Conservation (phyloP, 2,329 filamentous ascomycete species). For the Grosmannia penicillata region DNA sequence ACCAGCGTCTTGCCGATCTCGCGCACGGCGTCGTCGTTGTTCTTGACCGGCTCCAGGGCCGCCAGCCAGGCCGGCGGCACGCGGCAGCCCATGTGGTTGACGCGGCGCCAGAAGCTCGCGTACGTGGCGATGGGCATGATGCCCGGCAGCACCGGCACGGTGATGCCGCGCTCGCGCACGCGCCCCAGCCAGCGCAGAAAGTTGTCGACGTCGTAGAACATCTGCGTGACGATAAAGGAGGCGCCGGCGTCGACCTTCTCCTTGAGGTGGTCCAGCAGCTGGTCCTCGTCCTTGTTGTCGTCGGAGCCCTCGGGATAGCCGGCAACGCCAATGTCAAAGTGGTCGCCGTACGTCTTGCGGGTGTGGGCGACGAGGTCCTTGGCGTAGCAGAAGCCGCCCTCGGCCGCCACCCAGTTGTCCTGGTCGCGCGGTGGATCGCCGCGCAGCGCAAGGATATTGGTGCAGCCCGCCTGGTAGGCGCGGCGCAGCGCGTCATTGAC, state of each 20-base stretch:
- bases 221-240: conserved; percentile 92
- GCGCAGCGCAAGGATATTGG: conserved; percentile 86
- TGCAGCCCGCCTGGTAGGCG: conserved; percentile 90
- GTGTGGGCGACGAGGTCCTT: conserved; percentile 74
- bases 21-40: conserved; percentile 84
- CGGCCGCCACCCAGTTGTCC: conserved; percentile 81
- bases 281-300: conserved; percentile 76
- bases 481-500: conserved; percentile 77
- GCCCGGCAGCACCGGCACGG: conserved; percentile 54
- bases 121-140: conserved; percentile 97
- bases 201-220: conserved; percentile 98
- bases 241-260: conserved; percentile 93
- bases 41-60: conserved; percentile 82
- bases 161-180: conserved; percentile 73
- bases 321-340: conserved; percentile 96
- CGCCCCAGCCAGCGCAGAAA: conserved; percentile 84
- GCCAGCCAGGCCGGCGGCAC: conserved; percentile 71
- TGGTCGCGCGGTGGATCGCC: conserved; percentile 89
- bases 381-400: conserved; percentile 81
- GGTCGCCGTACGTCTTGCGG: conserved; percentile 60
- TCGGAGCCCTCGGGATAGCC: conserved; percentile 94
- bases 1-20: conserved; percentile 80
- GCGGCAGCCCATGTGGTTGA: conserved; percentile 78
- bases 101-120: conserved; percentile 77
- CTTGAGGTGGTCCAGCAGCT: conserved; percentile 81